These are phyloP conservation scores for Geotrichum fermentans DNA, from an alignment of 1,139 yeast genomes.

Conservation along the genomic window DNA sequence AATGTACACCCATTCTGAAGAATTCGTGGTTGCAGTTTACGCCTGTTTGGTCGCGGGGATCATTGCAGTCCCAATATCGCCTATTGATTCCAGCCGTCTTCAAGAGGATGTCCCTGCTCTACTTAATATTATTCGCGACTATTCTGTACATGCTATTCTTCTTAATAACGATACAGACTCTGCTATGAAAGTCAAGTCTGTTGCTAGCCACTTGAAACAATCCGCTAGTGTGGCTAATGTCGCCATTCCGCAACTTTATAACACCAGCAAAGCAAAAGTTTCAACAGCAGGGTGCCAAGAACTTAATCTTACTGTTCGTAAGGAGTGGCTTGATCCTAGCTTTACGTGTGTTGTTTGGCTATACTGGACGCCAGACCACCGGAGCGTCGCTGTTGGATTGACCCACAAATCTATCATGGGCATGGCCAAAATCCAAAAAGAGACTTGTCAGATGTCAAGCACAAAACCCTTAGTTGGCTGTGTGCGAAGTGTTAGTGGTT, in stretches of 20 bases:
- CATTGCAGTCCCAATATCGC: slow-evolving; percentile 72
- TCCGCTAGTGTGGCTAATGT: slow-evolving; percentile 42
- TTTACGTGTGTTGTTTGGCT: slow-evolving; percentile 56
- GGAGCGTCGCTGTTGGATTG: slow-evolving; percentile 59
- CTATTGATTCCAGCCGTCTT: slow-evolving; percentile 62
- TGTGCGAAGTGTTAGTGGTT: slow-evolving; percentile 76
- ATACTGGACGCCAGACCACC: slow-evolving; percentile 68
- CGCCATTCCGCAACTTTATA: slow-evolving; percentile 54
- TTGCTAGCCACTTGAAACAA: slow-evolving; percentile 59
- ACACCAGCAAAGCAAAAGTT: slow-evolving; percentile 62
- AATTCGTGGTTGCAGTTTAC: slow-evolving; percentile 71
- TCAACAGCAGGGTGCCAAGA: slow-evolving; percentile 46
- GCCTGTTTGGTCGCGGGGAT: slow-evolving; percentile 85
- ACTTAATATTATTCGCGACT: slow-evolving; percentile 61
- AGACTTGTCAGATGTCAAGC: slow-evolving; percentile 78
- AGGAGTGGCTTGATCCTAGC: slow-evolving; percentile 35
- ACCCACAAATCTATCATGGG: slow-evolving; percentile 66
- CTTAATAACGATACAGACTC: slow-evolving; percentile 73
- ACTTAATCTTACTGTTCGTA: slow-evolving; percentile 42
- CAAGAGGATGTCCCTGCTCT: slow-evolving; percentile 75
- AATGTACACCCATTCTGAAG: slow-evolving; percentile 85
- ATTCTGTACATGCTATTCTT: slow-evolving; percentile 64
- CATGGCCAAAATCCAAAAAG: slow-evolving; percentile 83
- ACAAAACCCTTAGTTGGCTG: slow-evolving; percentile 76
- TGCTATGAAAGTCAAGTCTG: slow-evolving; percentile 62